A percentile compares a stretch with the other conserved stretches of the same genome.
phyloP scores from a whole-genome alignment of 331 rosid genomes.

The Acacia concinna region DNA sequence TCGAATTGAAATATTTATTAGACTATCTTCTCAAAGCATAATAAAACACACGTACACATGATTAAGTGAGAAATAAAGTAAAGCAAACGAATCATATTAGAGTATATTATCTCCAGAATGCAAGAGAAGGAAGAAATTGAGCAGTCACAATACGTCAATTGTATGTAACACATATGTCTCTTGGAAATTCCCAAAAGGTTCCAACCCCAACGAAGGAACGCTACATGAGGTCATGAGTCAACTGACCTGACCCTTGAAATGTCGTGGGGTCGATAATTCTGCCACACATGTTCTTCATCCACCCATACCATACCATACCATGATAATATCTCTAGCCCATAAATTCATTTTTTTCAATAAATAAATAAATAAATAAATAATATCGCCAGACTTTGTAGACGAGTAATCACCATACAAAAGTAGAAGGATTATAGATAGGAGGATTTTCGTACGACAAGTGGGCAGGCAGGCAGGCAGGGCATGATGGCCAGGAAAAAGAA shows the following conservation, averaged over 20 bases:
- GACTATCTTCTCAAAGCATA: too few relatives aligned
- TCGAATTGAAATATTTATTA: too few relatives aligned
- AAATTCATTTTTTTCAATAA: neutral
- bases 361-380: too few relatives aligned
- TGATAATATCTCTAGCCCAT: neutral
- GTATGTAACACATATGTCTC: constrained; percentile 29
- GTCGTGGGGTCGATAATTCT: constrained; percentile 35
- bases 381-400: neutral
- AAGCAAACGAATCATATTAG: neutral
- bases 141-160: neutral
- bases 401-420: neutral
- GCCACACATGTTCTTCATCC: constrained; percentile 38
- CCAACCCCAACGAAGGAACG: constrained; percentile 19
- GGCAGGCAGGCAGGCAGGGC: neutral
- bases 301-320: too few relatives aligned
- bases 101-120: neutral
- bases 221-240: neutral
- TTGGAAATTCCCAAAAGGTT: constrained; percentile 31
- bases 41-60: neutral
- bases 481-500: neutral
- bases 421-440: neutral
- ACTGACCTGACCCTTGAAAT: constrained; percentile 45
- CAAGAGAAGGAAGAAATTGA: neutral
- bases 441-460: neutral
- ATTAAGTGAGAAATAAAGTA: too few relatives aligned